Percentiles rank a stretch among this genome's conserved stretches.
phyloP scores from a whole-genome alignment of 208 protist genomes.

The Trypanosoma lewisi region DNA sequence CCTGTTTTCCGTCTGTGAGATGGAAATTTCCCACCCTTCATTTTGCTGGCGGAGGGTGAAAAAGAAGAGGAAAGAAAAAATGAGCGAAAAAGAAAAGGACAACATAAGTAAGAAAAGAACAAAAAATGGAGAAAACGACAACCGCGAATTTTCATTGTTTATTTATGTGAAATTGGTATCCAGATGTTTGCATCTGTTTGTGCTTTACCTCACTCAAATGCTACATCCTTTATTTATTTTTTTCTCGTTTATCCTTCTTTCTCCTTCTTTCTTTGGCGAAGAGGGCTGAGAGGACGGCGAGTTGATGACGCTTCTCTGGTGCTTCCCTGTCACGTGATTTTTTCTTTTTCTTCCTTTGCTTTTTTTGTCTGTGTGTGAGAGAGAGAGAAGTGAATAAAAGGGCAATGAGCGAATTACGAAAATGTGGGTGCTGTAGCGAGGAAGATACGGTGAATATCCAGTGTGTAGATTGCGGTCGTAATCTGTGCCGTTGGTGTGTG shows the following conservation, averaged over 20 bases:
- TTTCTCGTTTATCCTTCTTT: conserved; percentile 28
- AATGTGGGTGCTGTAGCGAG: conserved; percentile 5
- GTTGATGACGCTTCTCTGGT: too few relatives aligned
- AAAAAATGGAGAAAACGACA: conserved; percentile 6
- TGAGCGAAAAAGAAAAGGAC: neutral
- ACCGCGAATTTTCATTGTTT: neutral
- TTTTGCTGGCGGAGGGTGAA: too few relatives aligned
- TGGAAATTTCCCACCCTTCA: too few relatives aligned
- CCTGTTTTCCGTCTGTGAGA: too few relatives aligned
- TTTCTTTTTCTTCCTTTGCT: conserved; percentile 13
- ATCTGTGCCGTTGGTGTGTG: conserved; percentile 14
- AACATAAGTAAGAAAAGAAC: conserved; percentile 7
- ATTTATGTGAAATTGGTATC: too few relatives aligned
- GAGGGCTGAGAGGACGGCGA: too few relatives aligned
- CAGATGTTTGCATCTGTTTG: too few relatives aligned
- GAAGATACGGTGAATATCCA: neutral
- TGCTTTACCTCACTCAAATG: too few relatives aligned
- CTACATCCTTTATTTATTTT: too few relatives aligned
- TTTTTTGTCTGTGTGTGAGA: conserved; percentile 3
- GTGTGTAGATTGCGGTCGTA: conserved; percentile 8
- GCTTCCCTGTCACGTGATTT: too few relatives aligned
- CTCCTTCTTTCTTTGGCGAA: conserved; percentile 22
- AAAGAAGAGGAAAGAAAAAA: conserved; percentile 4
- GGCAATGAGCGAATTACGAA: neutral
- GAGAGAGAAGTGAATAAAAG: neutral